Percentiles rank a stretch among this genome's conserved stretches.
Evolutionary conservation across 2,329 filamentous ascomycete genomes (phyloP).

Genomic region (Penicillium aurantiogriseum): DNA sequence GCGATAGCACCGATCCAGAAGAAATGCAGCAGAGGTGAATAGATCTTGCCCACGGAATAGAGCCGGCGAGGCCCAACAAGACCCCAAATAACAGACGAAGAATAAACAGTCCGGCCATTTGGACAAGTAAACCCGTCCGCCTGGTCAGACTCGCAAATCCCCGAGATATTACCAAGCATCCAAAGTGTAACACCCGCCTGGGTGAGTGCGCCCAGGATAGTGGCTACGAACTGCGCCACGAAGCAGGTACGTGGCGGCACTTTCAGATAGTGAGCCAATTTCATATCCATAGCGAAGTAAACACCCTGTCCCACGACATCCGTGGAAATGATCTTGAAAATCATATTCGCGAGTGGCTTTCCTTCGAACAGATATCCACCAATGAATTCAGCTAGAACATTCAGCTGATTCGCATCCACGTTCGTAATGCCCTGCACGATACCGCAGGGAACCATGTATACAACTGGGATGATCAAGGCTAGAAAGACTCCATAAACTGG

Average conservation of each 20-base stretch:
- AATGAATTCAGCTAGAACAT: constrained; percentile 47
- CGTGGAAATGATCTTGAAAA: constrained; percentile 46
- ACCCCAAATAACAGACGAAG: constrained; percentile 52
- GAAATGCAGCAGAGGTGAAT: constrained; percentile 50
- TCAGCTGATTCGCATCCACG: constrained; percentile 45
- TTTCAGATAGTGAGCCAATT: constrained; percentile 54
- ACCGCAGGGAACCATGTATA: constrained; percentile 48
- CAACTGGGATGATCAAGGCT: constrained; percentile 40
- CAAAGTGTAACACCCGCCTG: constrained; percentile 42
- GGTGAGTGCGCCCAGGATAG: constrained; percentile 48
- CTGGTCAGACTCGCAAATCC: constrained; percentile 44
- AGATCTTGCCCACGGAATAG: constrained; percentile 50
- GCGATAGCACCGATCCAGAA: constrained; percentile 50
- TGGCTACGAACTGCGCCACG: constrained; percentile 49
- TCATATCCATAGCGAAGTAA: constrained; percentile 52
- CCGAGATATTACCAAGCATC: constrained; percentile 42
- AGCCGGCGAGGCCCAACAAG: constrained; percentile 52
- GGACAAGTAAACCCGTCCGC: constrained; percentile 51
- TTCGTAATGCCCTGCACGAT: constrained; percentile 48
- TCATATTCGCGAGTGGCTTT: constrained; percentile 47
- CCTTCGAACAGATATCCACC: constrained; percentile 48
- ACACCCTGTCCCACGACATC: constrained; percentile 48
- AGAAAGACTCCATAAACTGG: constrained; percentile 47
- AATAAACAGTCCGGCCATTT: constrained; percentile 50
- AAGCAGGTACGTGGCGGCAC: constrained; percentile 51